Evolutionary conservation across 164 flowering plant genomes (phyloP), one percentile per base, ranked within the genome.

Genomic region (Berberis vulgaris): DNA sequence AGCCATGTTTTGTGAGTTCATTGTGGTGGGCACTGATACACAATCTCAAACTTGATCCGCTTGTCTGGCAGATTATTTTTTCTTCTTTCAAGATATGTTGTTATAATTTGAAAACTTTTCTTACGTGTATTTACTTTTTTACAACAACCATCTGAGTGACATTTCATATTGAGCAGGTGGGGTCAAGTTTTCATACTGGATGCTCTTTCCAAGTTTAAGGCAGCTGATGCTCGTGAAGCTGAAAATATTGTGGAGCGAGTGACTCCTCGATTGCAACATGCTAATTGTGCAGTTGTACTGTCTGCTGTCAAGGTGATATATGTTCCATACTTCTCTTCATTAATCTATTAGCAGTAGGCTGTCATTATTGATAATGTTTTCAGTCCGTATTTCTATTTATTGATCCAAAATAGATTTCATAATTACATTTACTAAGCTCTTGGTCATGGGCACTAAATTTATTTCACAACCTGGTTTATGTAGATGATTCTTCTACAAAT

Each of bases 401-500:
- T 26, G 26, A 26, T 26, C 26, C 26, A 26, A 26, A 26, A 26
- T 26, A 26, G 26, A 26, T 26, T 26, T 26, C 26, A 26, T 26
- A 26, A 26, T 26, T 26, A 26, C 26, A 26, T 26, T 26, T 26
- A 26, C 26, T 26, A 26, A 26, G 26, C 26, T 26, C 26, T 26
- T 26, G 26, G 26, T 26, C 26, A 26, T 26, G 26, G 26, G 26
- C 26, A 26, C 26, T 26, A 26, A 26, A 49, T n/a, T 73, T 43
- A 41, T 62, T n/a, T 46, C 11, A 66, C 41, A 52, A 70, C 49
- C 43, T 69, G 44, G 64, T 39, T 65, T 53, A 58, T 80, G 69
- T 76, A 95, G 99, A 95, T 95, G 99, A 95, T 95, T 67, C 96
- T 95, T 73, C 96, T 84, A 72, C 99, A 95, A 78, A 95, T 95